Evolutionary conservation across 73 alveolate genomes (phyloP).

Genomic region (Paramecium sexaurelia): DNA sequence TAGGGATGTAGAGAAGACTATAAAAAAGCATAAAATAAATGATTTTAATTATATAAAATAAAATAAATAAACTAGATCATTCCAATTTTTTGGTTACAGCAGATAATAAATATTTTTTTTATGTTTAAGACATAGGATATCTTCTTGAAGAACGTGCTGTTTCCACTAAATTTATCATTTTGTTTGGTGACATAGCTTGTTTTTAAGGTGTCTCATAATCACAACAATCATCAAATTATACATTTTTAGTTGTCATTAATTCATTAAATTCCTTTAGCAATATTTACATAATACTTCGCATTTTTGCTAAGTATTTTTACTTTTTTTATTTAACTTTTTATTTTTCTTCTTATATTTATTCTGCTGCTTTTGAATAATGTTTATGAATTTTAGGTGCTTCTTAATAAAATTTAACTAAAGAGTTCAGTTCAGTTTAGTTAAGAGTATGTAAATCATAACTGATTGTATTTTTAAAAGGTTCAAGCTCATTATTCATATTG

Average conservation of each 20-base stretch:
- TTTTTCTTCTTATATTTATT: background rate
- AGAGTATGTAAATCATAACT: background rate
- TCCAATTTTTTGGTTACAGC: background rate
- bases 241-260: conserved; percentile 25
- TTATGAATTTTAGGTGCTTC: background rate
- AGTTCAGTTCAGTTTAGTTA: background rate
- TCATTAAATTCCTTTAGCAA: conserved; percentile 35
- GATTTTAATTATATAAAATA: background rate
- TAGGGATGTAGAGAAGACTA: conserved; percentile 55
- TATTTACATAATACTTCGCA: conserved; percentile 23
- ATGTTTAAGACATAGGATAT: background rate
- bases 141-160: conserved; percentile 47
- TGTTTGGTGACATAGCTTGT: conserved; percentile 9
- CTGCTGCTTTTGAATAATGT: background rate
- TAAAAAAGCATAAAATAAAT: conserved; percentile 1
- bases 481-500: conserved; percentile 24
- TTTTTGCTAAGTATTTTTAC: conserved; percentile 7
- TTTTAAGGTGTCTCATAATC: conserved; percentile 44
- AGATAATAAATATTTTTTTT: background rate
- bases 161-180: conserved; percentile 24
- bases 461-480: background rate
- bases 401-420: conserved; percentile 2
- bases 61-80: background rate
- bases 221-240: background rate
- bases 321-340: conserved; percentile 14